Evolutionary conservation across 1,284 basidiomycete species (phyloP), one percentile per base, ranked within the genome.

Genomic region (Fomitopsis betulina): DNA sequence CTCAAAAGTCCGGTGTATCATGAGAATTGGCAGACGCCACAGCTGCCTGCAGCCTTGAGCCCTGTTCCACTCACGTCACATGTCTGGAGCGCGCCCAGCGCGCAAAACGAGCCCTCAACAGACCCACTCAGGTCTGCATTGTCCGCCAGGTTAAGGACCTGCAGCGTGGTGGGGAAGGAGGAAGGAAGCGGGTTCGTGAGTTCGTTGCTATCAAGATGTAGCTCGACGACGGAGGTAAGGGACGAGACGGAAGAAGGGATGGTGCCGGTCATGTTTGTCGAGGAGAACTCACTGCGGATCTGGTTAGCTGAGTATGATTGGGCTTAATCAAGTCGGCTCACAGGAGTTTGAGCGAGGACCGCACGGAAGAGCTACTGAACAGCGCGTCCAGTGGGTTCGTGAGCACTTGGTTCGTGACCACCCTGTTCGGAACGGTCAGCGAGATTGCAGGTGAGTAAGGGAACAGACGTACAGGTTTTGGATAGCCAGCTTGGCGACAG

Each of bases 381-480:
- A 80, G 58, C 0, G 66, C 60, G 1, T 70, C 59, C 6, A 80
- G 66, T 1, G 70, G 66, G 38, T 72, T 70, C 3, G 65, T 65
- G 3, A 75, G 56, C 13, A 62, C 53, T 55, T 78, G 74, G 35
- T 68, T 65, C 55, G 73, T 73, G 37, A 78, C 68, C 35, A 75
- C 64, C 8, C 76, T 77, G 15, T 3, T 21, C 9, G 15, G 12
- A 40, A 54, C 4, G 27, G 35, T 61, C 17, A 56, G 35, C 9
- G 12, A 2, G 17, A 15, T n/a, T 4, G 35, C 45, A 12, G 3
- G 12, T 25, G 10, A 37, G 21, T 23, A 3, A 25, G 54, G 19
- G 55, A 47, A 25, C 33, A 10, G n/a, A 70, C 77, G 63, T 64
- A 80, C 81, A 82, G 54, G 56, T 71, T 75, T 58, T 75, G 71